A percentile compares a stretch with the other conserved stretches of the same genome.
Evolutionary conservation across 441 rosid genomes (phyloP).

Genomic region (Rhodomyrtus psidioides): DNA sequence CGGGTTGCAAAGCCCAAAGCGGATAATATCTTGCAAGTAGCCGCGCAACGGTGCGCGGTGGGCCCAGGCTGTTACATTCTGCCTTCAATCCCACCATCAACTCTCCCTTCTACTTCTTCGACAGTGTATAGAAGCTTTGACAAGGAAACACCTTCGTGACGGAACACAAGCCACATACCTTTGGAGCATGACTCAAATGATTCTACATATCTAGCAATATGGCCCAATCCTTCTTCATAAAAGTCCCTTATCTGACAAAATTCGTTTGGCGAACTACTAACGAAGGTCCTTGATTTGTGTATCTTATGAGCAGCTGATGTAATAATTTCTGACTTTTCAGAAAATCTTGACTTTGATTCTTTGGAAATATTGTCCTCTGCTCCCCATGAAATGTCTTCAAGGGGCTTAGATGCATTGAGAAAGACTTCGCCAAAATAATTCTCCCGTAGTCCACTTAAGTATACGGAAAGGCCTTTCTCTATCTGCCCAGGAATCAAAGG

Average conservation of each 20-base stretch:
- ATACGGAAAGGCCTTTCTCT: conserved; percentile 78
- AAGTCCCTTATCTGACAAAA: conserved; percentile 18
- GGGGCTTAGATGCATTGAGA: conserved; percentile 56
- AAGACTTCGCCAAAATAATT: conserved; percentile 92
- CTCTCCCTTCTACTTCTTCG: conserved; percentile 43
- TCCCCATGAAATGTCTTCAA: conserved; percentile 32
- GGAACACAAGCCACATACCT: conserved; percentile 95
- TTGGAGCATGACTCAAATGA: conserved; percentile 83
- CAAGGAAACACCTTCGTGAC: conserved; percentile 79
- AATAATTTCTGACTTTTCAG: conserved; percentile 15
- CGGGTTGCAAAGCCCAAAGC: too few relatives aligned
- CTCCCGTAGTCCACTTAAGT: conserved; percentile 90
- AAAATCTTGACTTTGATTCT: conserved; percentile 21
- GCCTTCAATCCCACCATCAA: conserved; percentile 44
- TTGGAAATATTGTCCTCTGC: conserved; percentile 22
- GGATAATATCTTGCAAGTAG: too few relatives aligned
- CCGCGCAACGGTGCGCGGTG: too few relatives aligned
- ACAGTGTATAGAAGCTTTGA: conserved; percentile 83
- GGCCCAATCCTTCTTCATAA: conserved; percentile 75
- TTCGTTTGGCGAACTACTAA: conserved; percentile 15
- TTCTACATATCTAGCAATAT: conserved; percentile 92
- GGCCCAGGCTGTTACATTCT: too few relatives aligned
- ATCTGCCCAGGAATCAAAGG: conserved; percentile 38
- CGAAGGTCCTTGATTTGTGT: conserved; percentile 21
- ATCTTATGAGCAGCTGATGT: conserved; percentile 18